A percentile compares a stretch with the other conserved stretches of the same genome.
These are phyloP conservation scores for Xylaria multiplex DNA, from an alignment of 2,329 filamentous ascomycete species.

Conservation along the genomic window DNA sequence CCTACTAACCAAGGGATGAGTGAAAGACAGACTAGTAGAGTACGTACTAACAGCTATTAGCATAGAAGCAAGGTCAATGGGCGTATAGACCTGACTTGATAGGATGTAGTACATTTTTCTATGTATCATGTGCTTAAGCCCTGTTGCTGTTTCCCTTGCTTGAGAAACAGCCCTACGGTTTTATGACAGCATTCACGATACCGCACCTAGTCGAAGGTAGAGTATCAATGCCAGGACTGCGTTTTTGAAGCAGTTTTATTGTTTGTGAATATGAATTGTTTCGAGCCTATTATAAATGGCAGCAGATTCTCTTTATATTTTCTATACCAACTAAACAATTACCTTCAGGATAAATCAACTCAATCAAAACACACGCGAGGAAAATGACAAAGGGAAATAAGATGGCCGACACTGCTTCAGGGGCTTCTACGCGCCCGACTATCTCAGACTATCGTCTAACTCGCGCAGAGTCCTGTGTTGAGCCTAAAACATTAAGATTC, in stretches of 20 bases:
- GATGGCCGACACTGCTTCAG: conserved; percentile 2
- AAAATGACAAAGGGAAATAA: neutral
- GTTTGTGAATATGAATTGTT: neutral
- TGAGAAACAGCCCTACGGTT: neutral
- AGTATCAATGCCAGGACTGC: neutral
- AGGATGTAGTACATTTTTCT: neutral
- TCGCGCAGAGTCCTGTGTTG: neutral
- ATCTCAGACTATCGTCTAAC: conserved; percentile 13
- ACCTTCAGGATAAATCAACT: neutral
- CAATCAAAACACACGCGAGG: neutral
- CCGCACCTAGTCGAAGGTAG: neutral
- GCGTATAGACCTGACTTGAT: neutral
- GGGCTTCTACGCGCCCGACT: neutral
- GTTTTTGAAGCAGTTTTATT: conserved; percentile 11
- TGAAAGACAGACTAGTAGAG: neutral
- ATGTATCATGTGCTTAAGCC: neutral
- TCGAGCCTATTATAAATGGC: neutral
- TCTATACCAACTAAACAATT: neutral
- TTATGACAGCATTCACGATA: neutral
- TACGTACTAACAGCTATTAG: neutral
- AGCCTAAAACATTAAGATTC: neutral
- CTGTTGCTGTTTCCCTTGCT: neutral
- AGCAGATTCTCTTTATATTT: neutral
- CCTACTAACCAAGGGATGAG: neutral
- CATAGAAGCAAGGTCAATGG: neutral